These are phyloP conservation scores for Tillandsia fasciculata DNA, from an alignment of 176 grass and related monocot species.

Conservation along the genomic window DNA sequence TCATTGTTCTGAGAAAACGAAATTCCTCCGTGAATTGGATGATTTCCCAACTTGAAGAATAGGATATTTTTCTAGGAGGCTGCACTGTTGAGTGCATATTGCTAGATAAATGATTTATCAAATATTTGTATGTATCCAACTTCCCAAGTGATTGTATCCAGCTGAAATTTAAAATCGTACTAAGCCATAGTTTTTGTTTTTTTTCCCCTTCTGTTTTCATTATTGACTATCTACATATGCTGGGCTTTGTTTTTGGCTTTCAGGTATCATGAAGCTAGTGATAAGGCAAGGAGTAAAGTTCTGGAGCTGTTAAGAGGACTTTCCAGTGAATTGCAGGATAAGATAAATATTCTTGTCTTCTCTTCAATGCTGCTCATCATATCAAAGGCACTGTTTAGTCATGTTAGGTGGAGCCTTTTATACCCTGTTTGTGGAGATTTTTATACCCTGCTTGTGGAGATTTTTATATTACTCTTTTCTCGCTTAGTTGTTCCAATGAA, in stretches of 20 bases:
- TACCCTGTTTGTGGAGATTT: neutral
- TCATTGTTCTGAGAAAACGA: too few relatives aligned
- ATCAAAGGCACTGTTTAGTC: conserved; percentile 84
- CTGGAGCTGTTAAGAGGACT: conserved; percentile 69
- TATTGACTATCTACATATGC: neutral
- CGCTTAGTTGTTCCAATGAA: too few relatives aligned
- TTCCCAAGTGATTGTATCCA: too few relatives aligned
- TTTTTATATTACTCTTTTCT: too few relatives aligned
- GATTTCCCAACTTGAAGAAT: too few relatives aligned
- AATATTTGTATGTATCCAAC: too few relatives aligned
- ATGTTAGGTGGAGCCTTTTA: conserved; percentile 56
- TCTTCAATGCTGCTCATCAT: conserved; percentile 67
- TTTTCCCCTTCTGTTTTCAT: neutral
- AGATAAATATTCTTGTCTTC: conserved; percentile 82
- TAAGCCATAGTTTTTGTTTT: neutral
- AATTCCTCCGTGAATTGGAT: too few relatives aligned
- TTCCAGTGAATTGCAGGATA: conserved; percentile 81
- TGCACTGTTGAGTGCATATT: too few relatives aligned
- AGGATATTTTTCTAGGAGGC: too few relatives aligned
- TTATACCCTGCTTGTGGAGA: neutral
- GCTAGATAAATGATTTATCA: too few relatives aligned
- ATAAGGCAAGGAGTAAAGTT: conserved; percentile 69
- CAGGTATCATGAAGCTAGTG: conserved; percentile 92
- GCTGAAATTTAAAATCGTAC: too few relatives aligned
- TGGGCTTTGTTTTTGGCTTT: conserved; percentile 25